Conservation (phyloP, 768 basidiomycete species). For the Cystobasidium onofrii region DNA sequence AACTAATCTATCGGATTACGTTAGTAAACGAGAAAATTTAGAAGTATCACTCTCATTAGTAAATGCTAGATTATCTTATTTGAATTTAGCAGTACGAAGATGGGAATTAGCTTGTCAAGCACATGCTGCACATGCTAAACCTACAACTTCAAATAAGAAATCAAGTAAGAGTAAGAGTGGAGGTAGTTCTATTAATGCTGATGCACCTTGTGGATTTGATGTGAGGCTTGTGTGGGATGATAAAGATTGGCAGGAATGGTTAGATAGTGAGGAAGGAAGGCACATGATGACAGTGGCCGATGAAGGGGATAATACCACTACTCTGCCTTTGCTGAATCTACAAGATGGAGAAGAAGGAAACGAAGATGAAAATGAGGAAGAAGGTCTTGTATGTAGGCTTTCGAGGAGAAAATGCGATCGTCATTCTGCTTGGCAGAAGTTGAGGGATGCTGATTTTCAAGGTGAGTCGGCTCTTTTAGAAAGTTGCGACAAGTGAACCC, state of each 20-base stretch:
- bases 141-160: conserved; percentile 54
- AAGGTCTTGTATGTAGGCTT: conserved; percentile 33
- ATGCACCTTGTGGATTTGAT: conserved; percentile 70
- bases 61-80: conserved; percentile 3
- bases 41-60: background rate
- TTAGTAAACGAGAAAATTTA: background rate
- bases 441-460: conserved; percentile 40
- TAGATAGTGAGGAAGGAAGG: conserved; percentile 44
- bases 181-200: conserved; percentile 56
- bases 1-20: background rate
- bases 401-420: conserved; percentile 40
- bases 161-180: conserved; percentile 8
- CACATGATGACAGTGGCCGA: conserved; percentile 55
- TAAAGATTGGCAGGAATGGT: conserved; percentile 66
- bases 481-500: no score
- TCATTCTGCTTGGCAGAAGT: conserved; percentile 42
- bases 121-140: background rate
- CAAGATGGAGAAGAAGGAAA: background rate
- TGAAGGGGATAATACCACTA: background rate
- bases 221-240: conserved; percentile 74
- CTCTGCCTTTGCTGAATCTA: background rate
- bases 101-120: background rate
- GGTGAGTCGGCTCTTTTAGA: conserved; percentile 25
- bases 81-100: background rate
- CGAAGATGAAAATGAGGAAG: conserved; percentile 44